phyloP scores from a whole-genome alignment of 106 monocot genomes.

The Platanthera guangdongensis region DNA sequence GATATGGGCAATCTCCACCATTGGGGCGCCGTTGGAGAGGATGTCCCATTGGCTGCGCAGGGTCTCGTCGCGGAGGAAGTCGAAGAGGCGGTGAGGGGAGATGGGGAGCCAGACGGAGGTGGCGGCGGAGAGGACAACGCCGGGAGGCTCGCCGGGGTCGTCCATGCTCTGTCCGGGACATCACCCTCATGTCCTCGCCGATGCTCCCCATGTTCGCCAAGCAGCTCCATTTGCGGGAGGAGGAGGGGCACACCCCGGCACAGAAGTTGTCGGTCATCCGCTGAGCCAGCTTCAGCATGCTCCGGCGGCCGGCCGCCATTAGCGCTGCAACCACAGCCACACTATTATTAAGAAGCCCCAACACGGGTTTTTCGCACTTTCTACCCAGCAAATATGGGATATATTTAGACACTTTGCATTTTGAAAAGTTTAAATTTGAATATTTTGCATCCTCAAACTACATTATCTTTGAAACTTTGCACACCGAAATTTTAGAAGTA shows the following conservation, averaged over 20 bases:
- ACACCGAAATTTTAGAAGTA: too few relatives aligned
- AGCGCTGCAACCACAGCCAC: constrained; percentile 16
- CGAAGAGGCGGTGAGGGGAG: constrained; percentile 45
- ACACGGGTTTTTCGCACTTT: too few relatives aligned
- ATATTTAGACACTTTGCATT: too few relatives aligned
- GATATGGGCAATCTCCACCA: constrained; percentile 89
- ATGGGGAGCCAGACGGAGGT: constrained; percentile 78
- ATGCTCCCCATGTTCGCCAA: constrained; percentile 29
- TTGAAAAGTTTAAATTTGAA: too few relatives aligned
- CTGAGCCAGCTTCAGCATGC: constrained; percentile 63
- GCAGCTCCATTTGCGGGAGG: constrained; percentile 60
- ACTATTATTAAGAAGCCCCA: too few relatives aligned
- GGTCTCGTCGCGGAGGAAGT: constrained; percentile 69
- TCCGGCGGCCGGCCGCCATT: constrained; percentile 34
- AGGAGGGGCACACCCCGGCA: constrained; percentile 67
- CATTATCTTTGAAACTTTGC: too few relatives aligned
- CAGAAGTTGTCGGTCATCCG: constrained; percentile 82
- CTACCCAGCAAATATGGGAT: too few relatives aligned
- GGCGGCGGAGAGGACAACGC: constrained; percentile 80
- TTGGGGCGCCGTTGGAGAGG: constrained; percentile 79
- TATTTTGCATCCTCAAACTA: too few relatives aligned
- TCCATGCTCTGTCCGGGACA: constrained; percentile 73
- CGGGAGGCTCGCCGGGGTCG: constrained; percentile 80
- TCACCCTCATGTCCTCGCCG: constrained; percentile 70
- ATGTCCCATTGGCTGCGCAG: constrained; percentile 92